A percentile compares a stretch with the other conserved stretches of the same genome.
These are phyloP conservation scores for Aspergillus funiculosus DNA, from an alignment of 495 filamentous ascomycete genomes.

Conservation along the genomic window DNA sequence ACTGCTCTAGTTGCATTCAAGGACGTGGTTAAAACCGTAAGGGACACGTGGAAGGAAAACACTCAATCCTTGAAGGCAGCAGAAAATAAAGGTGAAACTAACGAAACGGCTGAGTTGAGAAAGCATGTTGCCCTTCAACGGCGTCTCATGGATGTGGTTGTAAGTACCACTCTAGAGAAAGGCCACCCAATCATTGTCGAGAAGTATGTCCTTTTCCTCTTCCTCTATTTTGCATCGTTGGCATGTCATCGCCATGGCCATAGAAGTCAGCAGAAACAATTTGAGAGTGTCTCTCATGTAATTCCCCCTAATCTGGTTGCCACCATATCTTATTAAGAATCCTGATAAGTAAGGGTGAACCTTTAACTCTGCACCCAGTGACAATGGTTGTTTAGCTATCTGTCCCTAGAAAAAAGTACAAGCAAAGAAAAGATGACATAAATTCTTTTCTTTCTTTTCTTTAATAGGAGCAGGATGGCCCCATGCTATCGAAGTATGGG, in stretches of 20 bases:
- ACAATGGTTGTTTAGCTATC: constrained; percentile 9
- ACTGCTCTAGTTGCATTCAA: constrained; percentile 52
- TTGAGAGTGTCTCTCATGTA: constrained; percentile 34
- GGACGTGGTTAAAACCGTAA: constrained; percentile 56
- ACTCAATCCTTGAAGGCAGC: constrained; percentile 52
- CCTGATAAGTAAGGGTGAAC: constrained; percentile 26
- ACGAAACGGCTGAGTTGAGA: constrained; percentile 35
- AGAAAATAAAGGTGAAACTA: constrained; percentile 45
- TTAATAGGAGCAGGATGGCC: background rate
- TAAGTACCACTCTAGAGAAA: constrained; percentile 51
- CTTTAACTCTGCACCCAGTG: constrained; percentile 11
- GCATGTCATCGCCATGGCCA: constrained; percentile 27
- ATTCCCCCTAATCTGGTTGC: constrained; percentile 26
- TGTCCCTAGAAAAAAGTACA: constrained; percentile 30
- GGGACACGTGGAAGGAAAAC: constrained; percentile 58
- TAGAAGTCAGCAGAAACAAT: constrained; percentile 34
- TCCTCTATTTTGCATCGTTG: constrained; percentile 13
- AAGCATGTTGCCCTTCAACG: constrained; percentile 52
- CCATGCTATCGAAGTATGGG: background rate
- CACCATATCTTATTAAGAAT: constrained; percentile 28
- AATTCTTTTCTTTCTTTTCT: background rate
- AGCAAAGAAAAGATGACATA: constrained; percentile 19
- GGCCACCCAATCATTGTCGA: constrained; percentile 62
- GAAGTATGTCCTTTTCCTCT: constrained; percentile 47
- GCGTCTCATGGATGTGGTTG: constrained; percentile 53